Evolutionary conservation across 2,329 filamentous ascomycete species (phyloP).

Genomic region (Cercospora beticola): DNA sequence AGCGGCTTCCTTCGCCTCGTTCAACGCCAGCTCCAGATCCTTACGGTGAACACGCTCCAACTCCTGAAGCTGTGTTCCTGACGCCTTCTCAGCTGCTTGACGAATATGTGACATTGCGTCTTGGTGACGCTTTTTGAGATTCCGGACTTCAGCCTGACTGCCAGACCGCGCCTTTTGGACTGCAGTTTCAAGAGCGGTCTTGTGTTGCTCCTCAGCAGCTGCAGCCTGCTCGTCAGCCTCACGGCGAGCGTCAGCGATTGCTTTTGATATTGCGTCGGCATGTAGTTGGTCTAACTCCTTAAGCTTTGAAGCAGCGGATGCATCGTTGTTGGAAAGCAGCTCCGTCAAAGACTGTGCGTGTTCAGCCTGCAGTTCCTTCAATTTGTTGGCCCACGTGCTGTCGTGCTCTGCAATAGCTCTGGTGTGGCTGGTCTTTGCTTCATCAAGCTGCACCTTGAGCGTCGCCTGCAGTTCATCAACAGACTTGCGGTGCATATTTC

Average conservation of each 20-base stretch:
- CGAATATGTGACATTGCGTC: slow-evolving; percentile 28
- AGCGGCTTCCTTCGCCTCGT: slow-evolving; percentile 14
- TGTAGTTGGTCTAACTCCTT: slow-evolving; percentile 18
- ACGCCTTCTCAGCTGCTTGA: slow-evolving; percentile 24
- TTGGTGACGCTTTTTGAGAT: slow-evolving; percentile 31
- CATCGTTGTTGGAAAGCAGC: slow-evolving; percentile 20
- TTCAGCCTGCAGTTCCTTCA: slow-evolving; percentile 23
- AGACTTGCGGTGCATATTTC: neutral
- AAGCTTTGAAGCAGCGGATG: slow-evolving; percentile 16
- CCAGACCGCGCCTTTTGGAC: slow-evolving; percentile 23
- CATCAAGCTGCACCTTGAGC: slow-evolving; percentile 15
- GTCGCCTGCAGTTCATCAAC: slow-evolving; percentile 16
- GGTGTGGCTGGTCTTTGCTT: slow-evolving; percentile 21
- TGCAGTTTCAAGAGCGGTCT: slow-evolving; percentile 25
- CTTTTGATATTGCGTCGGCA: slow-evolving; percentile 15
- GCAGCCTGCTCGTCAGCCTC: slow-evolving; percentile 23
- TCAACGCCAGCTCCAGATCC: slow-evolving; percentile 21
- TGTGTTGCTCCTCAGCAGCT: slow-evolving; percentile 23
- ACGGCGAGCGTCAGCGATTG: slow-evolving; percentile 16
- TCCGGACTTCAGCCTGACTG: slow-evolving; percentile 26
- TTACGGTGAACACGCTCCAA: slow-evolving; percentile 27
- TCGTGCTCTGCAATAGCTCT: slow-evolving; percentile 25
- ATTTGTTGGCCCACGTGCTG: slow-evolving; percentile 23
- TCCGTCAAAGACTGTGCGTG: slow-evolving; percentile 24
- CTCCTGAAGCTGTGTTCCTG: slow-evolving; percentile 23